These are phyloP conservation scores for Cryptococcus jaspeensis DNA, from an alignment of 1,284 basidiomycete genomes.

Conservation along the genomic window DNA sequence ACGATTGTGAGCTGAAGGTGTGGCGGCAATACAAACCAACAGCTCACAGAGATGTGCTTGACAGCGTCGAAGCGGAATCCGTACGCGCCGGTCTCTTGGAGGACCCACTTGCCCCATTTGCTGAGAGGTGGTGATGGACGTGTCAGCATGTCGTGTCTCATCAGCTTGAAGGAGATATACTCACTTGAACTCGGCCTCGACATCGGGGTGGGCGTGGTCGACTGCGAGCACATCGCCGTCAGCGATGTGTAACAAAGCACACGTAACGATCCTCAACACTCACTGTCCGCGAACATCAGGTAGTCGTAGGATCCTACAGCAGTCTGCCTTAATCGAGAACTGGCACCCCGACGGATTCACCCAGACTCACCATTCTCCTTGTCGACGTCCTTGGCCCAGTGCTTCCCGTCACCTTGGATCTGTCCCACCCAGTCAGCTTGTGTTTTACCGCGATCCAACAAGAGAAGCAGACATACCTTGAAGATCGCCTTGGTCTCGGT, in stretches of 20 bases:
- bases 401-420: slow-evolving; percentile 59
- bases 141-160: too few relatives aligned
- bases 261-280: too few relatives aligned
- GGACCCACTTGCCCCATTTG: slow-evolving; percentile 59
- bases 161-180: slow-evolving; percentile 1
- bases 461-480: slow-evolving; percentile 25
- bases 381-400: slow-evolving; percentile 56
- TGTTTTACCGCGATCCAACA: background rate
- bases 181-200: slow-evolving; percentile 51
- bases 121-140: slow-evolving; percentile 18
- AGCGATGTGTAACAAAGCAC: too few relatives aligned
- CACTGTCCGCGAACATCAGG: slow-evolving; percentile 47
- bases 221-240: slow-evolving; percentile 51
- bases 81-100: slow-evolving; percentile 70
- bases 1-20: background rate
- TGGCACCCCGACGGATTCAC: too few relatives aligned
- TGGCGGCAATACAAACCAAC: background rate
- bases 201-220: slow-evolving; percentile 80
- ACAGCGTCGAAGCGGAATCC: slow-evolving; percentile 88
- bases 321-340: too few relatives aligned
- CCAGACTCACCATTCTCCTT: slow-evolving; percentile 52
- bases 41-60: slow-evolving; percentile 57
- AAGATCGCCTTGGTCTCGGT: slow-evolving; percentile 64
- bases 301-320: slow-evolving; percentile 44
- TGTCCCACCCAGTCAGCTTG: slow-evolving; percentile 15